Base-by-base conservation (phyloP, 2,329 filamentous ascomycete genomes). In the Cladosporium sp. region DNA sequence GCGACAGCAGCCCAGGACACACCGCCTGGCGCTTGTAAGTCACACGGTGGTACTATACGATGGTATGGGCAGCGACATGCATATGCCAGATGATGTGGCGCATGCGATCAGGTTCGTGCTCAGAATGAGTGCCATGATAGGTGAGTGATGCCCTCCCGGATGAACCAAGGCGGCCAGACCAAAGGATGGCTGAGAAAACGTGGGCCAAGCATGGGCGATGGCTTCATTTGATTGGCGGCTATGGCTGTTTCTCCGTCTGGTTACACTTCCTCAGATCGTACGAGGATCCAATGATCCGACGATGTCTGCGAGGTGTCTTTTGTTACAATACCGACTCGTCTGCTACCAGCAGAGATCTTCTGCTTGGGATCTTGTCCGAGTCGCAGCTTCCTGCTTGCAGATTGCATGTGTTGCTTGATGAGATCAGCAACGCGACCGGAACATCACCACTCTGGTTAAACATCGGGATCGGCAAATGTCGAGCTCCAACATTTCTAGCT, bases 401-500 rank as follows among this genome's bases (percentile, higher is more conserved):
- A 46, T 7, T 6, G 40, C 40, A 46, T 21, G 40, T 23, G n/a
- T 21, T 21, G 0, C 23, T 26, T 26, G 23, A 26, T 26, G 40
- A 46, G 40, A 23, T 46, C 40, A 23, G 40, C 40, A 21, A 46
- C n/a, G 40, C 40, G 10, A 44, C 16, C 16, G 18, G 18, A 44
- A 44, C 37, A 44, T n/a, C 18, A 46, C 40, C 40, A 46, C n/a
- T 26, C 23, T 52, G 49, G 28, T 8, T 16, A 16, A 29, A 52
- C 23, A 5, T 16, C 49, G 23, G 23, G 49, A 52, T 52, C 28
- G 33, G 55, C 18, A 26, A 14, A 23, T 28, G 55, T 28, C 55
- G 21, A 57, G 29, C 55, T 57, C 33, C 55, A 33, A 33, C 55
- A 57, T 57, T 57, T 56, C 55, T 23, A 57, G 56, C 35, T 35